These are phyloP conservation scores for Chaetothyriales sp. DNA, from an alignment of 2,329 filamentous ascomycete species.

Conservation along the genomic window DNA sequence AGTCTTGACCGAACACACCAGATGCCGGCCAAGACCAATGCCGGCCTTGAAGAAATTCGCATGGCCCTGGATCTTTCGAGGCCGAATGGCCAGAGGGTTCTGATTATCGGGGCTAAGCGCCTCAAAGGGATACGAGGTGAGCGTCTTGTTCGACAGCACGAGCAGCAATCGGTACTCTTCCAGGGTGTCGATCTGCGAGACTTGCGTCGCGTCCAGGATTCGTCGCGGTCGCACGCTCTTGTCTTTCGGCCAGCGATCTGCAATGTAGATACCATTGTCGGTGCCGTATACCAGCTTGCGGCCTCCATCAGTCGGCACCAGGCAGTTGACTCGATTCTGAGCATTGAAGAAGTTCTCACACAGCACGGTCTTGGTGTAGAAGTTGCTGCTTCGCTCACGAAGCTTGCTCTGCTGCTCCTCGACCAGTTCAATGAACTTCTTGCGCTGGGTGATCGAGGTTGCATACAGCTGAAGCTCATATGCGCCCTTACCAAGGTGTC, in stretches of 20 bases:
- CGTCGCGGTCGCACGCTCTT: constrained; percentile 57
- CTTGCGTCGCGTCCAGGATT: constrained; percentile 71
- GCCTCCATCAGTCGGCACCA: constrained; percentile 91
- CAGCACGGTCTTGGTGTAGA: constrained; percentile 53
- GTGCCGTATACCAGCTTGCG: constrained; percentile 90
- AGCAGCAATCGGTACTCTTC: constrained; percentile 89
- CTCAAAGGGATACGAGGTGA: constrained; percentile 77
- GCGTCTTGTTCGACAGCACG: constrained; percentile 82
- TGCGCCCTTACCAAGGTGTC: constrained; percentile 85
- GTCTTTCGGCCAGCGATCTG: constrained; percentile 80
- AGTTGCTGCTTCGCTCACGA: constrained; percentile 56
- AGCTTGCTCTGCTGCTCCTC: constrained; percentile 79
- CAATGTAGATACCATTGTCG: constrained; percentile 83
- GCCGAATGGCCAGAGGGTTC: constrained; percentile 63
- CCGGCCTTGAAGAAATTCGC: constrained; percentile 98
- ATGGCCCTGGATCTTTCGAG: constrained; percentile 92
- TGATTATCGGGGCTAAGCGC: constrained; percentile 70
- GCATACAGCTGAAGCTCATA: constrained; percentile 87
- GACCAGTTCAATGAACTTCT: constrained; percentile 96
- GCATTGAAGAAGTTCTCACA: constrained; percentile 86
- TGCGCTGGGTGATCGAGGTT: constrained; percentile 67
- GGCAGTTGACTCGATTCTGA: constrained; percentile 82
- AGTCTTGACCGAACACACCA: constrained; percentile 94
- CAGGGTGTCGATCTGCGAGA: constrained; percentile 90
- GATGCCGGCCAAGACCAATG: constrained; percentile 81